Evolutionary conservation across 1,284 basidiomycete species (phyloP).

Genomic region (Leccinum pallidistipes): DNA sequence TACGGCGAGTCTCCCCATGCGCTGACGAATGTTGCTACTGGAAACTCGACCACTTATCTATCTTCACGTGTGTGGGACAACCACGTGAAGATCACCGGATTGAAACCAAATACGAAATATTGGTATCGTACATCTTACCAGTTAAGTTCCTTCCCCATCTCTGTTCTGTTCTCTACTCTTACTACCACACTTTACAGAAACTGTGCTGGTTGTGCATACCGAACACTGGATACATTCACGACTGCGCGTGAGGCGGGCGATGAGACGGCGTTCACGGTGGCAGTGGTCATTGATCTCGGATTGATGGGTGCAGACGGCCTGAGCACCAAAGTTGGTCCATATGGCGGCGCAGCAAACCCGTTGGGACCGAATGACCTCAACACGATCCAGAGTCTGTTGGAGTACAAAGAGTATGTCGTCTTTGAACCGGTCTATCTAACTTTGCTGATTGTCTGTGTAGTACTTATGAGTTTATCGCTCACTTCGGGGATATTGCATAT

Average conservation of each 20-base stretch:
- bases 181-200: slow-evolving; percentile 17
- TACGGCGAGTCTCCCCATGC: slow-evolving; percentile 22
- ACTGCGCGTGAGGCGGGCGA: slow-evolving; percentile 26
- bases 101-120: slow-evolving; percentile 25
- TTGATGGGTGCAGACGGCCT: slow-evolving; percentile 31
- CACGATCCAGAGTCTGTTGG: slow-evolving; percentile 33
- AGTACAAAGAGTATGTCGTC: slow-evolving; percentile 27
- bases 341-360: slow-evolving; percentile 22
- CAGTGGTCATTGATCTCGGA: slow-evolving; percentile 31
- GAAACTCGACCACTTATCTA: slow-evolving; percentile 25
- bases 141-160: slow-evolving; percentile 12
- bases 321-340: slow-evolving; percentile 31
- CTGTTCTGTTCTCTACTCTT: neutral
- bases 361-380: slow-evolving; percentile 29
- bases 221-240: slow-evolving; percentile 25
- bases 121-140: slow-evolving; percentile 32
- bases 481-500: slow-evolving; percentile 30
- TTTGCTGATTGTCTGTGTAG: slow-evolving; percentile 11
- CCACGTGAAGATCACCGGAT: slow-evolving; percentile 29
- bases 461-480: slow-evolving; percentile 29
- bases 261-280: slow-evolving; percentile 21
- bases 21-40: slow-evolving; percentile 21
- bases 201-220: slow-evolving; percentile 29
- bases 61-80: slow-evolving; percentile 30
- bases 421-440: neutral